Evolutionary conservation across 495 filamentous ascomycete genomes (phyloP), one percentile per base, ranked within the genome.

Genomic region (Apiosordaria backusii): DNA sequence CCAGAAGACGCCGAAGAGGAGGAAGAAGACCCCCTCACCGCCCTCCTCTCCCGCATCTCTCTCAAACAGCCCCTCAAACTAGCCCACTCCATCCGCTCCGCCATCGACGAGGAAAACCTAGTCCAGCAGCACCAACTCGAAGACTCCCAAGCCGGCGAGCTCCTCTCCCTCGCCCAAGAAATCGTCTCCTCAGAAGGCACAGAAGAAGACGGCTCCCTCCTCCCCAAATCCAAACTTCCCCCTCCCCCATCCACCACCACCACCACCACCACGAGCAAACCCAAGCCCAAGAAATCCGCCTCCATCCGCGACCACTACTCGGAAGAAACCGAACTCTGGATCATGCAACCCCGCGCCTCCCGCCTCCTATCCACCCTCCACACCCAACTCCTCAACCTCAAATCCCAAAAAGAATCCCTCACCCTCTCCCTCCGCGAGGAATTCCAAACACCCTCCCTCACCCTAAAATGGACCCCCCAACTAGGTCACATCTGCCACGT

Each of bases 41-140:
- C 76, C 4, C 81, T 96, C 75, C 75, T 86, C 4, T 74, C 76
- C 58, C 86, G 89, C 19, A 84, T 96, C 60, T 79, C 85, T 60
- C 81, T 98, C 53, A 83, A 88, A 18, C 86, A 87, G 3, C 92
- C 93, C 0, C 78, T 75, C 4, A 75, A 79, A 16, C 84, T 99
- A 4, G 91, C 94, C 2, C 72, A 85, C 35, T 82, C 81, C 40
- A 97, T 99, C 55, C 66, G 84, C 10, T 81, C 83, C 1, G 87
- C 93, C 4, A 96, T 99, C 70, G 96, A 99, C 71, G 96, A 98
- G 78, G 96, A 97, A 72, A 92, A 92, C 0, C 78, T 99, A 19
- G 82, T 88, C 29, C 85, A 91, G 71, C 87, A 90, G 64, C 93
- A 97, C 66, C 84, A 86, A 23, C 81, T 90, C 9, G 88, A 93